Percentiles rank a stretch among this genome's conserved stretches.
Evolutionary conservation across 176 grass and related monocot genomes (phyloP).

Genomic region (Eragrostis nindensis): DNA sequence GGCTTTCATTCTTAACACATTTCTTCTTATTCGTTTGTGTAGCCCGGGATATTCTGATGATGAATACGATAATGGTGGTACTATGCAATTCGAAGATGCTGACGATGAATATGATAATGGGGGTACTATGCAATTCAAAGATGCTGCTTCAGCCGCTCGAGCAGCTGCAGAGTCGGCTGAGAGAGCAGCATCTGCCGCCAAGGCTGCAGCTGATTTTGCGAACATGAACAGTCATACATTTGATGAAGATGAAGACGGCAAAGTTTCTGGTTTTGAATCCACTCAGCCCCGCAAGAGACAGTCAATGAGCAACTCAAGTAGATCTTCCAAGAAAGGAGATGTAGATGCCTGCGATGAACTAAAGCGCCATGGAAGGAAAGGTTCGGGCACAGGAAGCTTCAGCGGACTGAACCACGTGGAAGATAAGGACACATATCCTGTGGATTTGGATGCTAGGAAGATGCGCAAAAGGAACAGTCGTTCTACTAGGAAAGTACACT

Average conservation of each 20-base stretch:
- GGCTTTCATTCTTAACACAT: constrained; percentile 14
- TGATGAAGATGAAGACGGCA: constrained; percentile 8
- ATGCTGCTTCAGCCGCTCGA: constrained; percentile 78
- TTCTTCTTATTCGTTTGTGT: constrained; percentile 7
- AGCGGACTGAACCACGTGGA: constrained; percentile 45
- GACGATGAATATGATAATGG: constrained; percentile 42
- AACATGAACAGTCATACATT: constrained; percentile 47
- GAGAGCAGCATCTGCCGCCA: constrained; percentile 78
- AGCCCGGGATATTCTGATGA: constrained; percentile 43
- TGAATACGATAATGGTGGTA: constrained; percentile 33
- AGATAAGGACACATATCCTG: constrained; percentile 39
- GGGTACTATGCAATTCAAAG: constrained; percentile 63
- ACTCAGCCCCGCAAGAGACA: constrained; percentile 42
- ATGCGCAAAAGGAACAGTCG: constrained; percentile 49
- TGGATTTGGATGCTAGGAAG: constrained; percentile 48
- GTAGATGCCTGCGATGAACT: constrained; percentile 41
- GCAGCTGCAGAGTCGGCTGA: constrained; percentile 81
- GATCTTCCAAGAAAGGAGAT: constrained; percentile 54
- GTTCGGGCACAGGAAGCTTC: constrained; percentile 54
- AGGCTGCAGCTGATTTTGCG: constrained; percentile 67
- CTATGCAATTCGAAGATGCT: constrained; percentile 65
- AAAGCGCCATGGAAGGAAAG: constrained; percentile 36
- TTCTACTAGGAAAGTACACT: constrained; percentile 51
- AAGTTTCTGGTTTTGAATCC: background rate
- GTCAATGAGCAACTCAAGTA: constrained; percentile 51